phyloP scores from a whole-genome alignment of 2,329 filamentous ascomycete genomes.

The Tolypocladium album region DNA sequence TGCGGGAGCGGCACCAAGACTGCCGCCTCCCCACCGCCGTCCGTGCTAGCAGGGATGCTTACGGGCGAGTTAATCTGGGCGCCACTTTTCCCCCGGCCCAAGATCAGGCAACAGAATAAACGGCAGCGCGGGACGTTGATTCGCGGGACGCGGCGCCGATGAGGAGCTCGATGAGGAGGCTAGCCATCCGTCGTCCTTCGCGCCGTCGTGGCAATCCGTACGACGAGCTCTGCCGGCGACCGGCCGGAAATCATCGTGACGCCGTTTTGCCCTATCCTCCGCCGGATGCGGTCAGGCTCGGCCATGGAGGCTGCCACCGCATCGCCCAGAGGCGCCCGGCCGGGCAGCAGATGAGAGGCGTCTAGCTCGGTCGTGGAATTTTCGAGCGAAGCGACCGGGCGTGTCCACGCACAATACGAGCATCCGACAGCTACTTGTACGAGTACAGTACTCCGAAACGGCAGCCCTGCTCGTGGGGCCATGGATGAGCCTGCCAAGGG shows the following conservation, averaged over 20 bases:
- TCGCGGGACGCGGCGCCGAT: not conserved
- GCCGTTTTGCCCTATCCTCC: not conserved
- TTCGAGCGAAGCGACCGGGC: too few species aligned
- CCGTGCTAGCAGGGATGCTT: not conserved
- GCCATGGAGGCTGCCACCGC: not conserved
- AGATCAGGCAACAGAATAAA: constrained; percentile 9
- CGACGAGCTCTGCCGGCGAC: not conserved
- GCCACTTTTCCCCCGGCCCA: not conserved
- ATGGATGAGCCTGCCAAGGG: not conserved
- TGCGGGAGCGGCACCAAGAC: not conserved
- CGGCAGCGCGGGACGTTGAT: not conserved
- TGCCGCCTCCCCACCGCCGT: not conserved
- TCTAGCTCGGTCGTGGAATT: too few species aligned
- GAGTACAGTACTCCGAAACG: not conserved
- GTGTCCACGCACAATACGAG: too few species aligned
- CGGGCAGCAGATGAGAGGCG: not conserved
- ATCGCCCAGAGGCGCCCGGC: not conserved
- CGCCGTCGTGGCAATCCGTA: not conserved
- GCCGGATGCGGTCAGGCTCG: not conserved
- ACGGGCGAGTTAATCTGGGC: constrained; percentile 2
- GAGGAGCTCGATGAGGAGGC: not conserved
- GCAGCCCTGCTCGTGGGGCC: not conserved
- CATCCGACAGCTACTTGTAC: not conserved
- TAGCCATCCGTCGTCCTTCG: not conserved
- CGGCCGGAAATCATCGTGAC: not conserved